Conservation (phyloP, 805 yeast genomes). For the Lipomyces mesembrius region DNA sequence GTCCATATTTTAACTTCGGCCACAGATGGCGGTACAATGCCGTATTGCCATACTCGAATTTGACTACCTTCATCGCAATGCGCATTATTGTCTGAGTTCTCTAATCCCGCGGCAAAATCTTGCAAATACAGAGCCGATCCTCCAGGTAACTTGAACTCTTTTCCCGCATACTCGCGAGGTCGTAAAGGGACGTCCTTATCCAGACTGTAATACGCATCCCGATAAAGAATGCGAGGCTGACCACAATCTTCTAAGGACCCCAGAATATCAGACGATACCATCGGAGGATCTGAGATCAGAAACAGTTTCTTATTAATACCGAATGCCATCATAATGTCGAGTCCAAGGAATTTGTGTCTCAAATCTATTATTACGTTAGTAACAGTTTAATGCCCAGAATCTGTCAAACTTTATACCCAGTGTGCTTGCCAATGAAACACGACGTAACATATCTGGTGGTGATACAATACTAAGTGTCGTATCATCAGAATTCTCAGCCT, state of each 20-base stretch:
- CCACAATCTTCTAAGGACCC: slow-evolving; percentile 56
- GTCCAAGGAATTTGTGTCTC: neutral
- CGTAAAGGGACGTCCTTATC: slow-evolving; percentile 55
- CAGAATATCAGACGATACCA: slow-evolving; percentile 45
- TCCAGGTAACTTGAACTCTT: slow-evolving; percentile 57
- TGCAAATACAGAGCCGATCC: slow-evolving; percentile 46
- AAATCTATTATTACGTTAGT: slow-evolving; percentile 10
- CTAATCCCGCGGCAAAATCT: slow-evolving; percentile 32
- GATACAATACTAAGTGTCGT: neutral
- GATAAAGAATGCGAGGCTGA: slow-evolving; percentile 57
- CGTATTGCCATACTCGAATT: slow-evolving; percentile 47
- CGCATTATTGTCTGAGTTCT: neutral
- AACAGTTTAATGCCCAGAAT: neutral
- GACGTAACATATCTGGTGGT: neutral
- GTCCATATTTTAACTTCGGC: slow-evolving; percentile 49
- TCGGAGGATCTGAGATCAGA: slow-evolving; percentile 17
- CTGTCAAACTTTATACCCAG: neutral
- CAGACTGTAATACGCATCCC: slow-evolving; percentile 67
- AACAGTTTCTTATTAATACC: slow-evolving; percentile 5
- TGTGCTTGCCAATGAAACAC: neutral
- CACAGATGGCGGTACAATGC: slow-evolving; percentile 55
- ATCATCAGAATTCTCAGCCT: neutral
- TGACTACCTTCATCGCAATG: slow-evolving; percentile 9
- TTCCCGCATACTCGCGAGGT: slow-evolving; percentile 72
- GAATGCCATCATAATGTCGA: slow-evolving; percentile 12